Evolutionary conservation across 2,329 filamentous ascomycete genomes (phyloP).

Genomic region (Talaromyces sp.): DNA sequence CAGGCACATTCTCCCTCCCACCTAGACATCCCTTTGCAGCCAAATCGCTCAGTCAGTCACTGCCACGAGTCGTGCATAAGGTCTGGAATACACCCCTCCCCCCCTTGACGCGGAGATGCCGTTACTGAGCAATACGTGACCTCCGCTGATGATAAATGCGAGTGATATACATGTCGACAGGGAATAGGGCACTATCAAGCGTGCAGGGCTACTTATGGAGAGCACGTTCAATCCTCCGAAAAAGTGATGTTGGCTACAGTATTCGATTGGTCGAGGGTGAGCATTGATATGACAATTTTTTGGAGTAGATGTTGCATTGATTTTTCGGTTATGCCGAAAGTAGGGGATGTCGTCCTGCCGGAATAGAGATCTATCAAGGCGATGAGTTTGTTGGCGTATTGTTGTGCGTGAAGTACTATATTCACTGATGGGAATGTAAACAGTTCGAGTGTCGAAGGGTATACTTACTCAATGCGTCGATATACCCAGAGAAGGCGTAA

Average conservation of each 20-base stretch:
- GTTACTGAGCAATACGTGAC: conserved; percentile 15
- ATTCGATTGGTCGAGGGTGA: conserved; percentile 10
- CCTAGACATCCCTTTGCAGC: conserved; percentile 18
- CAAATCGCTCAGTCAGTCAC: conserved; percentile 14
- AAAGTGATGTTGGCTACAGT: conserved; percentile 8
- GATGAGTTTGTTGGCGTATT: conserved; percentile 10
- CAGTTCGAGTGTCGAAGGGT: not conserved
- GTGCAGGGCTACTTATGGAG: conserved; percentile 8
- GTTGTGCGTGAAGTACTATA: conserved; percentile 7
- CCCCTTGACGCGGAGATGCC: conserved; percentile 17
- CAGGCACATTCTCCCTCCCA: conserved; percentile 21
- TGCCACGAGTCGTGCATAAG: conserved; percentile 16
- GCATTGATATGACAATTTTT: conserved; percentile 21
- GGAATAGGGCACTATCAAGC: conserved; percentile 18
- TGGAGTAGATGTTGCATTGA: conserved; percentile 12
- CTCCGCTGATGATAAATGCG: conserved; percentile 14
- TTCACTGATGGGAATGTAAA: not conserved
- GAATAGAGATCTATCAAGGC: conserved; percentile 8
- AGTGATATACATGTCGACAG: not conserved
- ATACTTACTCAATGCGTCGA: conserved; percentile 8
- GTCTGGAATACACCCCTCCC: conserved; percentile 17
- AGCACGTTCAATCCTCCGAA: conserved; percentile 12
- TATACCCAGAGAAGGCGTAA: conserved; percentile 9
- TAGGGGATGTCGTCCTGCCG: not conserved
- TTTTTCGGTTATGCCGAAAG: conserved; percentile 15